Base-by-base conservation (phyloP, 208 protist genomes). In the Trypanosoma rangeli region DNA sequence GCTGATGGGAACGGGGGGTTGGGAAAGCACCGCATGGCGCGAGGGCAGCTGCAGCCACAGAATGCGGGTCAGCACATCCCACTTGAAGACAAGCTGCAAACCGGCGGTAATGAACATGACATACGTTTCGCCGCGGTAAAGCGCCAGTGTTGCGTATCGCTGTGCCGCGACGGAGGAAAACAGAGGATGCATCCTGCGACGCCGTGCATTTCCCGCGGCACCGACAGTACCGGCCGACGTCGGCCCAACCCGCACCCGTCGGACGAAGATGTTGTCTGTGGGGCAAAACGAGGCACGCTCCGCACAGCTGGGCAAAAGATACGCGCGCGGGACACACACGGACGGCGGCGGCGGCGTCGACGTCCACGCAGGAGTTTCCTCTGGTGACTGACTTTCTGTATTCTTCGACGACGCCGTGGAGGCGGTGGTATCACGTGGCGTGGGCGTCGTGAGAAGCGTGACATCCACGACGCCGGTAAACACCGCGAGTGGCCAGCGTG, bases 91-190 rank as follows among this genome's bases (percentile, higher is more conserved):
- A 12, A 75, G 60, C 29, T 78, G 7, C 9, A 78, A 5, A 20
- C 82, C 80, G 1, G 74, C 59, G 54, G 53, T 15, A 1, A 90
- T 54, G 10, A 90, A 71, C 26, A 90, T 59, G 1, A 90, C 57
- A 56, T 91, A 91, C 0, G 86, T 85, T 73, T 91, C 86, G 0
- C 86, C 86, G 0, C 78, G 74, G 49, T 91, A 88, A 15, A 91
- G 76, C 29, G 78, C 42, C 37, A 91, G 63, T 1, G 70, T 69
- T 15, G 70, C 70, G 48, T 59, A 69, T 0, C 70, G 55, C 35
- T 73, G 68, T 13, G 64, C 60, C 22, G 70, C 70, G 9, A 52
- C 22, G 16, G 70, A 69, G 1, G 70, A 68, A 20, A 66, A 76
- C 3, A 53, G n/a, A 15, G 52, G 18, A 42, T 26, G 53, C 20